These are phyloP conservation scores for Backusella luteola DNA, from an alignment of 192 early-diverging fungal genomes.

Conservation along the genomic window DNA sequence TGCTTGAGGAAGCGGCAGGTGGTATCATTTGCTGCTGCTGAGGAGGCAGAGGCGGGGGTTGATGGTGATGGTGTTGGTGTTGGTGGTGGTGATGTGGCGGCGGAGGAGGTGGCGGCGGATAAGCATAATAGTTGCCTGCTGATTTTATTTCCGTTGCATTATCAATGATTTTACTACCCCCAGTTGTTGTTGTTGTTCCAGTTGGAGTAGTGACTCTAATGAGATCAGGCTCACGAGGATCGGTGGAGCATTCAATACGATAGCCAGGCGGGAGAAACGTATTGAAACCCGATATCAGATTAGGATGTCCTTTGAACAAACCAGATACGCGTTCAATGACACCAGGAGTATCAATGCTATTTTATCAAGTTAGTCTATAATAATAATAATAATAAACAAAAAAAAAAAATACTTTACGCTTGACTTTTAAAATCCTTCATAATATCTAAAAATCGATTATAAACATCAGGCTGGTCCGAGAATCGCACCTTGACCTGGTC, in stretches of 20 bases:
- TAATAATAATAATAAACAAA: neutral
- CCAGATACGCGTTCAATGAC: conserved; percentile 97
- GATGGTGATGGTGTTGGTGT: neutral
- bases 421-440: conserved; percentile 99
- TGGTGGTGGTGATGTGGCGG: neutral
- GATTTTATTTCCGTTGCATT: conserved; percentile 1
- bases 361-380: neutral
- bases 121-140: neutral
- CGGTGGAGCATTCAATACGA: conserved; percentile 86
- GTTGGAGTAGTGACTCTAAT: conserved; percentile 90
- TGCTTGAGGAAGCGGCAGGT: neutral
- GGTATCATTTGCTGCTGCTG: conserved; percentile 11
- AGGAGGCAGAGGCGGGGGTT: neutral
- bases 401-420: conserved; percentile 48
- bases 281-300: conserved; percentile 96
- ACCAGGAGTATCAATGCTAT: conserved; percentile 91
- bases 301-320: conserved; percentile 89
- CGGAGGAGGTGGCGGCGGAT: neutral
- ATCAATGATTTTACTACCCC: conserved; percentile 28
- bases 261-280: conserved; percentile 99
- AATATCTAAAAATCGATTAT: conserved; percentile 97
- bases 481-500: conserved; percentile 96
- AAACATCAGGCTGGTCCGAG: conserved; percentile 89
- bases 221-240: conserved; percentile 68
- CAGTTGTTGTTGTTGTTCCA: conserved; percentile 56